Conservation (phyloP, 495 filamentous ascomycete genomes). For the Entonaema liquescens region DNA sequence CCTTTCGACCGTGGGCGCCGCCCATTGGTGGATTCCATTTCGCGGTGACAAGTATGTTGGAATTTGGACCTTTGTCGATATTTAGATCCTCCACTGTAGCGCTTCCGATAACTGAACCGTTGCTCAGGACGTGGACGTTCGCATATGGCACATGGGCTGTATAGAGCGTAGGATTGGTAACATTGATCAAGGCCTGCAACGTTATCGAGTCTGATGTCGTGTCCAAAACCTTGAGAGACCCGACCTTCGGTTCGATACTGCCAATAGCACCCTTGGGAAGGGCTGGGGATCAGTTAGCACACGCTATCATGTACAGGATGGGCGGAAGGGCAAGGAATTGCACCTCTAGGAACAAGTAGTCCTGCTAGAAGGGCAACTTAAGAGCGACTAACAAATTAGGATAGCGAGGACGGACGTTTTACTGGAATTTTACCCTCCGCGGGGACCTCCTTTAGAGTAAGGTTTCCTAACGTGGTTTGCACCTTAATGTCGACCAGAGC, state of each 20-base stretch:
- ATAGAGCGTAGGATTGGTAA: constrained; percentile 91
- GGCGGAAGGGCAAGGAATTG: constrained; percentile 31
- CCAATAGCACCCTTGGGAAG: constrained; percentile 52
- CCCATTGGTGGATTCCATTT: constrained; percentile 76
- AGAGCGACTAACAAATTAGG: constrained; percentile 60
- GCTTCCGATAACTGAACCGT: constrained; percentile 78
- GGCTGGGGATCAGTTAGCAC: constrained; percentile 48
- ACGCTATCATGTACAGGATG: constrained; percentile 3
- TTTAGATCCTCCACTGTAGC: constrained; percentile 67
- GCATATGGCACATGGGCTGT: constrained; percentile 79
- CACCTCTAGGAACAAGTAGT: constrained; percentile 28
- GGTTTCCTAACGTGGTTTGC: constrained; percentile 77
- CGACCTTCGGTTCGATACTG: constrained; percentile 67
- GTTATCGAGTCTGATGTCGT: constrained; percentile 74
- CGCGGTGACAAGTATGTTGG: constrained; percentile 71
- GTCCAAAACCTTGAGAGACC: constrained; percentile 68
- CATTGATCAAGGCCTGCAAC: constrained; percentile 73
- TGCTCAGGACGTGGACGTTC: constrained; percentile 77
- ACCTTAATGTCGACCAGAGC: constrained; percentile 87
- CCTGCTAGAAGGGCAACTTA: constrained; percentile 30
- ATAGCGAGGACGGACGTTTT: constrained; percentile 74
- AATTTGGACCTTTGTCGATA: constrained; percentile 74
- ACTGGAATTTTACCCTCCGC: constrained; percentile 85
- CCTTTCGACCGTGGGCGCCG: constrained; percentile 64
- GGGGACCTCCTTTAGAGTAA: constrained; percentile 82